Evolutionary conservation across 2,329 filamentous ascomycete genomes (phyloP).

Genomic region (Fusarium torulosum): DNA sequence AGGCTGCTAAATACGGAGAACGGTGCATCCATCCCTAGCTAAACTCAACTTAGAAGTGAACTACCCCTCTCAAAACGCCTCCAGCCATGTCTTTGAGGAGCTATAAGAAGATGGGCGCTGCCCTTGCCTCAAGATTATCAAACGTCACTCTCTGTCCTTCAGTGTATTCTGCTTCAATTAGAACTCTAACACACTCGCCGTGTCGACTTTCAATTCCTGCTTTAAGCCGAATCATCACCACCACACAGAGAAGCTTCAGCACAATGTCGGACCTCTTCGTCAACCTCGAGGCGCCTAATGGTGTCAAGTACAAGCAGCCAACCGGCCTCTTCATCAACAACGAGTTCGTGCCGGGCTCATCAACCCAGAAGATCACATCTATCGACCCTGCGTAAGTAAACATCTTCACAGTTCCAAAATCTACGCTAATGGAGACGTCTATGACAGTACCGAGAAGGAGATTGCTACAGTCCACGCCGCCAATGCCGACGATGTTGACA

Average conservation of each 20-base stretch:
- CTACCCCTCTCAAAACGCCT: constrained; percentile 30
- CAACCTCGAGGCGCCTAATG: constrained; percentile 82
- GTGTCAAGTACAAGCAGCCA: constrained; percentile 78
- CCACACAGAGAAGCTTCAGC: constrained; percentile 33
- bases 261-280: constrained; percentile 52
- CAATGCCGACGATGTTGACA: constrained; percentile 49
- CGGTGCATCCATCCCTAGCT: constrained; percentile 10
- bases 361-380: constrained; percentile 46
- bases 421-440: neutral
- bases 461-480: constrained; percentile 50
- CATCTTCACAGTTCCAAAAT: too few species aligned
- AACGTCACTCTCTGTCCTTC: constrained; percentile 13
- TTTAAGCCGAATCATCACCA: constrained; percentile 17
- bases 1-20: constrained; percentile 16
- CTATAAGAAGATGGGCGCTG: constrained; percentile 43
- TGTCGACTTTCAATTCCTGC: constrained; percentile 28
- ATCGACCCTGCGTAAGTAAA: constrained; percentile 49
- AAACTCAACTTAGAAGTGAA: constrained; percentile 17
- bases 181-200: constrained; percentile 10
- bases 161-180: constrained; percentile 6
- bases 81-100: constrained; percentile 22
- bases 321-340: constrained; percentile 88
- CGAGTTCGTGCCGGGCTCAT: constrained; percentile 71
- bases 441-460: constrained; percentile 47
- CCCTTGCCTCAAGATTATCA: constrained; percentile 23